These are phyloP conservation scores for Stephanodiscus triporus DNA, from an alignment of 108 stramenopile species.

Conservation along the genomic window DNA sequence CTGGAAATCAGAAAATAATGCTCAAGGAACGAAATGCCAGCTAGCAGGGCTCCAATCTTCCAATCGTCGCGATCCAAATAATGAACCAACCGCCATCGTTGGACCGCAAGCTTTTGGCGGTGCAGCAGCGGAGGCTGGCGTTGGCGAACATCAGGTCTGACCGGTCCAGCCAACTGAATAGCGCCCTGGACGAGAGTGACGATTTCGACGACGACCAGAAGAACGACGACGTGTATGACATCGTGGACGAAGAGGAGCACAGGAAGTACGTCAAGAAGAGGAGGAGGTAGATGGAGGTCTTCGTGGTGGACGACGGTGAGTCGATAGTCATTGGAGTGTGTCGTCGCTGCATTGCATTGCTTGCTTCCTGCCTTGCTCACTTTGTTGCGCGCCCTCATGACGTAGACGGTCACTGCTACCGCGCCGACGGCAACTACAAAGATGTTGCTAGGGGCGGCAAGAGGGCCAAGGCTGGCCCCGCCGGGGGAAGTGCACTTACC, in stretches of 20 bases:
- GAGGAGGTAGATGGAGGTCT: slow-evolving; percentile 93
- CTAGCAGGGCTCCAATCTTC: too few species aligned
- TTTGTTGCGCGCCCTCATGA: background rate
- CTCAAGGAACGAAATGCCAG: too few species aligned
- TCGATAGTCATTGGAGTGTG: too few species aligned
- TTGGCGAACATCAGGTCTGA: slow-evolving; percentile 37
- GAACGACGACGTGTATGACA: slow-evolving; percentile 86
- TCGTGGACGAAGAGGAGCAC: slow-evolving; percentile 90
- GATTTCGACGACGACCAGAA: slow-evolving; percentile 40
- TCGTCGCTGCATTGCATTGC: too few species aligned
- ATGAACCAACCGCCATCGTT: too few species aligned
- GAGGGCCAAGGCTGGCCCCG: slow-evolving; percentile 32
- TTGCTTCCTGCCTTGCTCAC: background rate
- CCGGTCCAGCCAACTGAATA: slow-evolving; percentile 2
- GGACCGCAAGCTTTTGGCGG: background rate
- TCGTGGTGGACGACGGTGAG: slow-evolving; percentile 97
- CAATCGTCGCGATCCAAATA: too few species aligned
- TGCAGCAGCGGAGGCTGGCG: slow-evolving; percentile 6
- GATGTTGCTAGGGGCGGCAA: slow-evolving; percentile 14
- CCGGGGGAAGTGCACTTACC: slow-evolving; percentile 58
- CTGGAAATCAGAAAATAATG: too few species aligned
- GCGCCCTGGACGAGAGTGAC: background rate
- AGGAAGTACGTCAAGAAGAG: slow-evolving; percentile 74
- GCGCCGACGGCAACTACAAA: slow-evolving; percentile 97
- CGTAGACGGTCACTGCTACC: slow-evolving; percentile 97